Evolutionary conservation across 192 early-diverging fungal genomes (phyloP), one percentile per base, ranked within the genome.

Genomic region (Linnemannia hyalina): DNA sequence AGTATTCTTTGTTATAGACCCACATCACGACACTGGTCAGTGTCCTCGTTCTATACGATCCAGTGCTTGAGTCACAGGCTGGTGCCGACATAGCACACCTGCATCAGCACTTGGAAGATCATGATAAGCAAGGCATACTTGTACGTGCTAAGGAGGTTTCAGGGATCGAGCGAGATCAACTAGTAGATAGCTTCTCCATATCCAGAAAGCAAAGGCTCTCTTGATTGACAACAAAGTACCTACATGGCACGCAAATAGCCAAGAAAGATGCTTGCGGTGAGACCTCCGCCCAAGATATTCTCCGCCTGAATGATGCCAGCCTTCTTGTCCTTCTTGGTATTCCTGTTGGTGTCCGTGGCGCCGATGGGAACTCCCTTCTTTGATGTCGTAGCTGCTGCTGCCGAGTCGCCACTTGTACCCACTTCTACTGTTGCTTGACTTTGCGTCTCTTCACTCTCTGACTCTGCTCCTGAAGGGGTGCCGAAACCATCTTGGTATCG

Each of bases 41-140:
- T 44, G 2, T 80, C 70, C 49, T 85, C 76, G 73, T 88, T 92
- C 0, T 87, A 79, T 29, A 83, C 88, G 32, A 90, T 89, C 91
- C 93, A 92, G 79, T 92, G 80, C 82, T 91, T 93, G 81, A 93
- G 91, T 91, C 93, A 93, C 70, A 93, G 81, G 77, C 89, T 92
- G 44, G 88, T 89, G 20, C 85, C 49, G 9, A 92, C 89, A 22
- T 89, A 87, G 71, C 90, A 88, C 40, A 90, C 32, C 41, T 91
- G 89, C 13, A 88, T 83, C 1, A 86, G 54, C 32, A 90, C 57
- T 69, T 89, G 88, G 38, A 92, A 89, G 11, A 78, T 20, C 0
- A 90, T 54, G 76, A 93, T 94, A 13, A 94, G 16, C 16, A 70
- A 52, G 7, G 92, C 89, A 40, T 83, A 84, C 57, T 75, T 81